Percentiles rank a stretch among this genome's conserved stretches.
These are phyloP conservation scores for Bipolaris cookei DNA, from an alignment of 2,329 filamentous ascomycete species.

Conservation along the genomic window DNA sequence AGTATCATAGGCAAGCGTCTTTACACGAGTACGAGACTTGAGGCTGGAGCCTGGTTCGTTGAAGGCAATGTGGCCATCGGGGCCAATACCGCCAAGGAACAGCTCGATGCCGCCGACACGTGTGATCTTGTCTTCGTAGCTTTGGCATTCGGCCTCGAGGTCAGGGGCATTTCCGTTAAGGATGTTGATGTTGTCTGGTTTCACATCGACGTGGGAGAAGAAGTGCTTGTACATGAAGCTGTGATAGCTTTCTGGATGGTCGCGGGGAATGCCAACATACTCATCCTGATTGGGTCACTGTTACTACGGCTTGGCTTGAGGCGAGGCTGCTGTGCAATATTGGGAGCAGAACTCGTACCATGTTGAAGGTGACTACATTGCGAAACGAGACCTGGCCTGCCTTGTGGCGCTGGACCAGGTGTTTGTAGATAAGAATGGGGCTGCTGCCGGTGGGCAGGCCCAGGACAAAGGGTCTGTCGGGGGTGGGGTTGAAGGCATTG, in stretches of 20 bases:
- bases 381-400: conserved; percentile 79
- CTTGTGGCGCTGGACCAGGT: conserved; percentile 74
- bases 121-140: conserved; percentile 80
- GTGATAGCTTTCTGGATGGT: conserved; percentile 86
- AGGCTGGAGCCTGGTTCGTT: conserved; percentile 86
- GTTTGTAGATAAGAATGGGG: conserved; percentile 77
- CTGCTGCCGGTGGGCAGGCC: conserved; percentile 85
- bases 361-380: conserved; percentile 91
- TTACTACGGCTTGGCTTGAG: conserved; percentile 7
- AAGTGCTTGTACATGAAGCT: conserved; percentile 94
- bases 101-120: conserved; percentile 79
- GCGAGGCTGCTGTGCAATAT: conserved; percentile 27
- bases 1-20: conserved; percentile 86
- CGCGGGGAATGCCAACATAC: conserved; percentile 81
- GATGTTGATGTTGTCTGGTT: conserved; percentile 82
- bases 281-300: conserved; percentile 67
- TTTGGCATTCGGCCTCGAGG: conserved; percentile 76
- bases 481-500: conserved; percentile 74
- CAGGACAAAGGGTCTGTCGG: conserved; percentile 77
- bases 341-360: conserved; percentile 61
- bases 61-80: conserved; percentile 88
- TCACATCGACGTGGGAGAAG: conserved; percentile 84
- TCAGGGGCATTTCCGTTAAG: conserved; percentile 80
- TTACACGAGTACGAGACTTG: conserved; percentile 78
- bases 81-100: conserved; percentile 83